Percentiles rank a stretch among this genome's conserved stretches.
Conservation (phyloP, 169 alveolate species). For the Eimeria falciformis region DNA sequence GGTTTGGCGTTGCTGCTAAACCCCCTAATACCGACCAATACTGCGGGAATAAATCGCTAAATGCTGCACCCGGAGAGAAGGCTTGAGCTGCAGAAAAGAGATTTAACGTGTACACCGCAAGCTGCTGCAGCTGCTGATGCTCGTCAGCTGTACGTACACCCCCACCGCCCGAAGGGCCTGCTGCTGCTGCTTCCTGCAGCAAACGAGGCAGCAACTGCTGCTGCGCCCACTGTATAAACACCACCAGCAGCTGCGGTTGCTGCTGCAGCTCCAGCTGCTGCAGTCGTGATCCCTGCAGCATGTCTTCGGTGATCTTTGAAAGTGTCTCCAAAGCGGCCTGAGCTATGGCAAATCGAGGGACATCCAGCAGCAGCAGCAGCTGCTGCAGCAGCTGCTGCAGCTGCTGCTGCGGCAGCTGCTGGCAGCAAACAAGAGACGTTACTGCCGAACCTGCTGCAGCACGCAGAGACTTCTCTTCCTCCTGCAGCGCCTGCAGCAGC, state of each 20-base stretch:
- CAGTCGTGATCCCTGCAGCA: slow-evolving; percentile 60
- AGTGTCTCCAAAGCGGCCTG: slow-evolving; percentile 86
- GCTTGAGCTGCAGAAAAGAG: neutral
- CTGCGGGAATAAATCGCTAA: slow-evolving; percentile 79
- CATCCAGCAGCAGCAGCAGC: neutral
- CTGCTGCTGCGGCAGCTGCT: slow-evolving; percentile 79
- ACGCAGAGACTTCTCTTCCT: slow-evolving; percentile 77
- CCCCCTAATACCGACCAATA: slow-evolving; percentile 86
- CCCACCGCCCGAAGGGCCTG: slow-evolving; percentile 25
- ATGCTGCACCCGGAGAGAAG: slow-evolving; percentile 75
- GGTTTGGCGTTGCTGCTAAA: neutral
- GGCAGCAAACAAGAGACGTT: slow-evolving; percentile 83
- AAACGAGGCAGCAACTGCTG: slow-evolving; percentile 33
- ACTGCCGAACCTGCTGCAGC: slow-evolving; percentile 86
- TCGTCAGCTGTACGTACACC: neutral
- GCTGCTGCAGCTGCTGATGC: neutral
- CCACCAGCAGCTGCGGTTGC: slow-evolving; percentile 61
- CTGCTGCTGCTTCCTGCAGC: slow-evolving; percentile 87
- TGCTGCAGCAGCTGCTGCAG: neutral
- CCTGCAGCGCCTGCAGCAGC: neutral
- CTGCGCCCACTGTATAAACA: slow-evolving; percentile 59
- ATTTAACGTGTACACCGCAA: neutral
- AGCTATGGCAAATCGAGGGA: slow-evolving; percentile 83
- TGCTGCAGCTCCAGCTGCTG: slow-evolving; percentile 71
- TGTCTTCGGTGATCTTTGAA: slow-evolving; percentile 84